phyloP scores from a whole-genome alignment of 805 yeast species.

The Kodamaea sagamina region DNA sequence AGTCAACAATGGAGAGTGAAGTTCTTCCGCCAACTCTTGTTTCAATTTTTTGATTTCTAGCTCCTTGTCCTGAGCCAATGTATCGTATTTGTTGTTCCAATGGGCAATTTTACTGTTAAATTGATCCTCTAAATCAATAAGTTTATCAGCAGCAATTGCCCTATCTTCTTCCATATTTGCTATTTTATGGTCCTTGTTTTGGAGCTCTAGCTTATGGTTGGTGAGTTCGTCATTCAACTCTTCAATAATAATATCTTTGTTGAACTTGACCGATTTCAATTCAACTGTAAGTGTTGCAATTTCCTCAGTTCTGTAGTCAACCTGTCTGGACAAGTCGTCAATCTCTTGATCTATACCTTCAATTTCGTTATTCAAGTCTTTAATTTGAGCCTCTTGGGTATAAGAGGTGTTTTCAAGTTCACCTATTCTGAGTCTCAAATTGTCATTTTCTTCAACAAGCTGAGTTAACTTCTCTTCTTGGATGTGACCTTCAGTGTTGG shows the following conservation, averaged over 20 bases:
- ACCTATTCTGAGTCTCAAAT: background rate
- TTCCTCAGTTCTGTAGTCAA: constrained; percentile 10
- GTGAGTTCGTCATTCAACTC: constrained; percentile 11
- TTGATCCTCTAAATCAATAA: constrained; percentile 16
- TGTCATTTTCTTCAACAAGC: background rate
- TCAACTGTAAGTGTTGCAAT: constrained; percentile 7
- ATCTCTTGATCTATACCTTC: constrained; percentile 8
- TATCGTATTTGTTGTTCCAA: constrained; percentile 6
- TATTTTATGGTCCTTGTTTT: constrained; percentile 6
- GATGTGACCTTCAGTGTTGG: background rate
- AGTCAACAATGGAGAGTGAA: constrained; percentile 9
- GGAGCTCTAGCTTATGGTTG: constrained; percentile 3
- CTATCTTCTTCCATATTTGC: constrained; percentile 6
- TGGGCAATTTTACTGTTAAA: constrained; percentile 7
- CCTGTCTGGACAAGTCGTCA: constrained; percentile 1
- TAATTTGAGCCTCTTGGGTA: background rate
- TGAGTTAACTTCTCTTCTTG: background rate
- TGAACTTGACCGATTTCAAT: constrained; percentile 5
- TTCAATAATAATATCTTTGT: constrained; percentile 7
- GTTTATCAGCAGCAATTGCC: constrained; percentile 1
- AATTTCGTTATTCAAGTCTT: constrained; percentile 8
- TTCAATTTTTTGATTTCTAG: constrained; percentile 2
- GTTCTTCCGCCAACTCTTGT: constrained; percentile 2
- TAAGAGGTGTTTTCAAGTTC: background rate
- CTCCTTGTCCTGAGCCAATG: background rate